These are phyloP conservation scores for Dothistroma pini DNA, from an alignment of 2,329 filamentous ascomycete species.

Conservation along the genomic window DNA sequence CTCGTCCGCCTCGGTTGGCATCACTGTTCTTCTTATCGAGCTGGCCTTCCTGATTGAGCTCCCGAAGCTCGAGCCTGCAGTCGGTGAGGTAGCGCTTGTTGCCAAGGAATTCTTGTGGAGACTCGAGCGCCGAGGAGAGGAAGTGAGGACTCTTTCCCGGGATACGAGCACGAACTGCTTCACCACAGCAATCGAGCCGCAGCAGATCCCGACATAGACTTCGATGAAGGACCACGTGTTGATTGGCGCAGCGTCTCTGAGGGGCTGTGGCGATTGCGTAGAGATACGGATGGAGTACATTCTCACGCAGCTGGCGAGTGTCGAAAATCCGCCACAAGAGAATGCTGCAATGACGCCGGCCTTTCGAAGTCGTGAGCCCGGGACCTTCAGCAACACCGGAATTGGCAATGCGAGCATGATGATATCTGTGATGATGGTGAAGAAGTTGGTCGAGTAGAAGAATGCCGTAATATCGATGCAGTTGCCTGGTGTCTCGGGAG, in stretches of 20 bases:
- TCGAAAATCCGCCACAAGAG: slow-evolving; percentile 26
- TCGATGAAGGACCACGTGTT: slow-evolving; percentile 35
- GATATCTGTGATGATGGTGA: slow-evolving; percentile 39
- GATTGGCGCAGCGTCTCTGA: slow-evolving; percentile 30
- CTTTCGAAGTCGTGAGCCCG: slow-evolving; percentile 32
- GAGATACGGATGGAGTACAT: slow-evolving; percentile 33
- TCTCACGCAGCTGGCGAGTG: slow-evolving; percentile 30
- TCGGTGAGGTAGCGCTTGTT: slow-evolving; percentile 2
- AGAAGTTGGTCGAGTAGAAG: slow-evolving; percentile 33
- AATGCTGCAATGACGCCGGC: slow-evolving; percentile 34
- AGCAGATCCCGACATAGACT: slow-evolving; percentile 33
- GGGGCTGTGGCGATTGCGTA: slow-evolving; percentile 26
- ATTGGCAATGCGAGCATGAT: slow-evolving; percentile 40
- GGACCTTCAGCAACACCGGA: slow-evolving; percentile 37
- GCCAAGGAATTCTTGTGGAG: not conserved
- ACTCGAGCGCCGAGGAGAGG: not conserved
- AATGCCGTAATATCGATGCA: slow-evolving; percentile 38
- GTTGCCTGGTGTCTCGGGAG: slow-evolving; percentile 24
- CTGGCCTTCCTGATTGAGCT: not conserved
- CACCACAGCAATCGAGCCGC: slow-evolving; percentile 29
- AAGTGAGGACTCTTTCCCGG: not conserved
- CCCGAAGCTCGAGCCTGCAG: not conserved
- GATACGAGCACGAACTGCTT: slow-evolving; percentile 5
- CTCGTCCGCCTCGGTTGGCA: not conserved
- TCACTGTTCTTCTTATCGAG: not conserved